These are phyloP conservation scores for Agapanthus africanus DNA, from an alignment of 106 monocot genomes.

Conservation along the genomic window DNA sequence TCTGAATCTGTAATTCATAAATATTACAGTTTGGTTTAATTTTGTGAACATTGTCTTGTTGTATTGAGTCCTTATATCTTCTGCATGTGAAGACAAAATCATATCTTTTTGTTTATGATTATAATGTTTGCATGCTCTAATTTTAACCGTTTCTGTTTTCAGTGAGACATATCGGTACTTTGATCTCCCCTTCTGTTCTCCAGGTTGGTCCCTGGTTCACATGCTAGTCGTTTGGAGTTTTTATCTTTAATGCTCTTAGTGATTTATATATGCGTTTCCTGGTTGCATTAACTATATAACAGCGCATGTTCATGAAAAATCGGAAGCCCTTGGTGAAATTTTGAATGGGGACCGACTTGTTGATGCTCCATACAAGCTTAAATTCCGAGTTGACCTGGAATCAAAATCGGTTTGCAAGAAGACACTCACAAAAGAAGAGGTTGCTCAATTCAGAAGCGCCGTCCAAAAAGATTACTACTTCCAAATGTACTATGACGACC, in stretches of 20 bases:
- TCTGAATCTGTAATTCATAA: not conserved
- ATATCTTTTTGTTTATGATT: not conserved
- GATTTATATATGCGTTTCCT: not conserved
- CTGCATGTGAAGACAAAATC: not conserved
- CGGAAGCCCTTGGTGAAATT: conserved; percentile 71
- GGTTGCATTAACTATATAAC: conserved; percentile 6
- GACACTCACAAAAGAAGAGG: conserved; percentile 53
- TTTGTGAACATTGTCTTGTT: not conserved
- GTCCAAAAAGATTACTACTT: conserved; percentile 77
- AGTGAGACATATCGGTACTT: conserved; percentile 73
- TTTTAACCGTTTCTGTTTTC: conserved; percentile 11
- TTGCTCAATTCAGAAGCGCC: conserved; percentile 49
- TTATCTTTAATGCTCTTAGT: not conserved
- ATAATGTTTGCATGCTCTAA: not conserved
- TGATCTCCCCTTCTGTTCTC: conserved; percentile 62
- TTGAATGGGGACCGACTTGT: conserved; percentile 89
- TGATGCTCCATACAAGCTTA: conserved; percentile 81
- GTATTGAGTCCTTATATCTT: not conserved
- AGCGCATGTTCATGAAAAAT: conserved; percentile 66
- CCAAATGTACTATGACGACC: conserved; percentile 92
- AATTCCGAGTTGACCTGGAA: conserved; percentile 49
- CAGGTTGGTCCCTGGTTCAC: conserved; percentile 30
- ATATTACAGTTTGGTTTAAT: not conserved
- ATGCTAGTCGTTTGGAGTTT: not conserved
- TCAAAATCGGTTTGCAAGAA: conserved; percentile 51